Evolutionary conservation across 163 green algal species (phyloP).

Genomic region (Scenedesmus sp.): DNA sequence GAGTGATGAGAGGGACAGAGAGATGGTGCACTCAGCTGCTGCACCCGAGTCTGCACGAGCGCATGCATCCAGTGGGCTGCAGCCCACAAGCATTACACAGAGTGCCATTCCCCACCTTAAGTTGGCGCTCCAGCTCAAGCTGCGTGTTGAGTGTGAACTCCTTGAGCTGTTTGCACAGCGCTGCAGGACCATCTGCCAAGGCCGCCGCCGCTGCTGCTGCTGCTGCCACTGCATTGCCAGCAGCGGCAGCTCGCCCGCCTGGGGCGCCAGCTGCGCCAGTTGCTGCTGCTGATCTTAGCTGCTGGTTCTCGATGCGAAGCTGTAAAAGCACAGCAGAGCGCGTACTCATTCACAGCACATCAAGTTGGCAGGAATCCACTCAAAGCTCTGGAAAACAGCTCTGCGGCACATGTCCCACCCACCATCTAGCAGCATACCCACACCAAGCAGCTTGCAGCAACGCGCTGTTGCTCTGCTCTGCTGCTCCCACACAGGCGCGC

Average conservation of each 20-base stretch:
- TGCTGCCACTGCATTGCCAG: neutral
- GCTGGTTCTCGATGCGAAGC: conserved; percentile 1
- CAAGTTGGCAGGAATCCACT: neutral
- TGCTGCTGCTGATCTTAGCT: conserved; percentile 5
- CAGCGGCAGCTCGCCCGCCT: neutral
- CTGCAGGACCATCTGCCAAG: neutral
- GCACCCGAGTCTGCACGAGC: no score
- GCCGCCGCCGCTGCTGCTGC: neutral
- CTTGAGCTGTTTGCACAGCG: conserved; percentile 63
- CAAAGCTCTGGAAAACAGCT: no score
- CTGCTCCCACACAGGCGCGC: neutral
- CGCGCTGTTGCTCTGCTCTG: no score
- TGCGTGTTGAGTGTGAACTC: conserved; percentile 68
- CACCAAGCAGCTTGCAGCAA: no score
- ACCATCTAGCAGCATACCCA: no score
- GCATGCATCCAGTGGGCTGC: neutral
- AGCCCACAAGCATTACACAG: neutral
- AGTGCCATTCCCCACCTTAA: neutral
- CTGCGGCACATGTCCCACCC: no score
- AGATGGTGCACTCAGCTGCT: neutral
- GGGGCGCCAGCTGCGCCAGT: neutral
- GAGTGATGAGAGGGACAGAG: no score
- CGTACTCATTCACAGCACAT: neutral
- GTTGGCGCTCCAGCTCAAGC: conserved; percentile 34
- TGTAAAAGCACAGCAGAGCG: neutral